These are phyloP conservation scores for Ogataea trehalophila DNA, from an alignment of 805 yeast species.

Conservation along the genomic window DNA sequence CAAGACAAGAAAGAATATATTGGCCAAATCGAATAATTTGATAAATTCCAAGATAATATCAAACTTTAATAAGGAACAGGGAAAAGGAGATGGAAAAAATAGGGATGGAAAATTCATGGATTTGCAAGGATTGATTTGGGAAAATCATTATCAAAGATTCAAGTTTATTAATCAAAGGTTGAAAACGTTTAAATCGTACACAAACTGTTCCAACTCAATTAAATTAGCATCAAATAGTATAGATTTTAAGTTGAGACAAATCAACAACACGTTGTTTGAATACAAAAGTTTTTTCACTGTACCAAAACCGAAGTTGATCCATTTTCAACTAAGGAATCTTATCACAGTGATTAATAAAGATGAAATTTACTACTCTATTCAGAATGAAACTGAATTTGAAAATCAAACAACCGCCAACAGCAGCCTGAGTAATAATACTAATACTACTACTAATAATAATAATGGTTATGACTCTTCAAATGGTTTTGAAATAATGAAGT, in stretches of 20 bases:
- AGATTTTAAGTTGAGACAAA: slow-evolving; percentile 21
- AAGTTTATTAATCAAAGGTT: slow-evolving; percentile 19
- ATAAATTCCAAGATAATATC: slow-evolving; percentile 7
- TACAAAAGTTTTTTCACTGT: slow-evolving; percentile 37
- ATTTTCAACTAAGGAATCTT: slow-evolving; percentile 53
- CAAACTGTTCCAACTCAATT: slow-evolving; percentile 22
- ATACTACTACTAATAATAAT: too few species aligned
- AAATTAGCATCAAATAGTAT: slow-evolving; percentile 14
- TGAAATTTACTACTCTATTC: slow-evolving; percentile 21
- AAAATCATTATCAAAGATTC: slow-evolving; percentile 14
- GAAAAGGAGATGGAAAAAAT: background rate
- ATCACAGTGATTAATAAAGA: slow-evolving; percentile 35
- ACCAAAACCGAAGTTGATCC: slow-evolving; percentile 46
- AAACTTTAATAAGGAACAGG: slow-evolving; percentile 5
- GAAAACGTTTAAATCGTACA: slow-evolving; percentile 20
- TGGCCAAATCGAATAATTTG: slow-evolving; percentile 3
- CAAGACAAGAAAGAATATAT: slow-evolving; percentile 9
- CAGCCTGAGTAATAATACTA: slow-evolving; percentile 8
- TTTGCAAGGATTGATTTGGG: slow-evolving; percentile 30
- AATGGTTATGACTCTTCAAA: too few species aligned
- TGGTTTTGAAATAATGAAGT: slow-evolving; percentile 23
- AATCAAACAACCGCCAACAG: background rate
- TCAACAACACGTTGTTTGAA: slow-evolving; percentile 30
- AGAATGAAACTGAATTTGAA: slow-evolving; percentile 5
- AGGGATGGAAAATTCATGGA: slow-evolving; percentile 18